Evolutionary conservation across 2,329 filamentous ascomycete species (phyloP), one percentile per base, ranked within the genome.

Genomic region (Westerdykella ornata): DNA sequence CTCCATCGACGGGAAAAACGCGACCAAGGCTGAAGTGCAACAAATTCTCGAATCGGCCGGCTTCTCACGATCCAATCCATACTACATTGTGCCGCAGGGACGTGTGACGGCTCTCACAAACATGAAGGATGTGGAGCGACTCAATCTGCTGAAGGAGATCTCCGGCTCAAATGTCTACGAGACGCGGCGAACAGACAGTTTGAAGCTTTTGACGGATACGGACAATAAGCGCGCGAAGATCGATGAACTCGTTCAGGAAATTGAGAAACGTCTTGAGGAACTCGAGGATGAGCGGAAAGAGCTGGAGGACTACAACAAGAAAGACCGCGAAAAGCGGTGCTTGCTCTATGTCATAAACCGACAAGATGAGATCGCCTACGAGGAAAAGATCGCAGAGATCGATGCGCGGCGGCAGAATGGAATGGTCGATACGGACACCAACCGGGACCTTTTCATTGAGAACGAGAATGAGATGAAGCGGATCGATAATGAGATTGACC

Each of bases 71-170:
- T 95, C 89, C 43, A 98, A 98, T 64, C 92, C 92, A 18, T 98
- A 97, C 74, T 98, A 98, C 66, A 98, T 98, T 56, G 94, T 98
- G 2, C 92, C 94, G 0, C 92, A 98, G 66, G 92, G 92, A 40
- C 88, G 92, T 60, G 89, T 98, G 45, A 97, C 92, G 0, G 84
- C 88, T 17, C 74, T 98, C 60, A 98, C 92, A 34, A 98, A 97
- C 65, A 98, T 98, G 92, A 96, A 96, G 67, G 92, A 98, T 65
- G 81, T 82, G 1, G 89, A 96, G 64, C 80, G 92, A 39, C 70
- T 98, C 48, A 89, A 85, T 52, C 72, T 98, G 45, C 71, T 98
- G 47, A 98, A 98, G 68, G 92, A 97, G 62, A 92, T 98, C n/a
- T 92, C 92, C 1, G 92, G 92, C 47, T 98, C 92, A 6, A 88